Evolutionary conservation across 2,329 filamentous ascomycete species (phyloP).

Genomic region (Colletotrichum cordylinicola): DNA sequence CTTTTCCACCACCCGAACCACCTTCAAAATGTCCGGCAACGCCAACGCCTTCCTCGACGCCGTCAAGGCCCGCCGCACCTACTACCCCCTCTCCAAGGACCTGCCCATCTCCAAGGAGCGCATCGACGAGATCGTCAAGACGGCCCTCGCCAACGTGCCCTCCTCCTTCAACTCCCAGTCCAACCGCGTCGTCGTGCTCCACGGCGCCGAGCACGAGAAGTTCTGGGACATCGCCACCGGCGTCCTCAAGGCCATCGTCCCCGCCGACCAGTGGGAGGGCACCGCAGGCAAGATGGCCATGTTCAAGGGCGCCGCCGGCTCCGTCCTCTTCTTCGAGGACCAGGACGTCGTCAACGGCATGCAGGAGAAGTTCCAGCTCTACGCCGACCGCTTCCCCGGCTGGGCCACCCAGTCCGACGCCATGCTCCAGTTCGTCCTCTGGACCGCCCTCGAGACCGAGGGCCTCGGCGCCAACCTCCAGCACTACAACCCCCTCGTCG

Average conservation of each 20-base stretch:
- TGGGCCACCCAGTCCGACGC: slow-evolving; percentile 81
- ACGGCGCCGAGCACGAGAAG: slow-evolving; percentile 84
- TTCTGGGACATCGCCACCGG: slow-evolving; percentile 80
- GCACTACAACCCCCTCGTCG: slow-evolving; percentile 90
- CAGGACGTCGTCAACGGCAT: slow-evolving; percentile 68
- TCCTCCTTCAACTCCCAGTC: slow-evolving; percentile 90
- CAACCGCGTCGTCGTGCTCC: slow-evolving; percentile 78
- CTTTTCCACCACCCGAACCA: not conserved
- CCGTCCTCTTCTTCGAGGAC: slow-evolving; percentile 90
- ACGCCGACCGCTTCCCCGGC: slow-evolving; percentile 78
- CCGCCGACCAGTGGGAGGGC: slow-evolving; percentile 64
- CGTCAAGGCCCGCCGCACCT: slow-evolving; percentile 71
- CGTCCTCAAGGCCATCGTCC: slow-evolving; percentile 71
- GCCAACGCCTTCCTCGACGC: slow-evolving; percentile 65
- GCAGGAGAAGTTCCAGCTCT: slow-evolving; percentile 73
- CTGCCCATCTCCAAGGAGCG: slow-evolving; percentile 62
- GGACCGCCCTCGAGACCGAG: slow-evolving; percentile 83
- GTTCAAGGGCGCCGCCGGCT: slow-evolving; percentile 78
- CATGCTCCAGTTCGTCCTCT: slow-evolving; percentile 83
- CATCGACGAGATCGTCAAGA: slow-evolving; percentile 69
- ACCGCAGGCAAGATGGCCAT: slow-evolving; percentile 50
- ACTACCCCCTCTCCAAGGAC: slow-evolving; percentile 72
- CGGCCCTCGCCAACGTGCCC: slow-evolving; percentile 73
- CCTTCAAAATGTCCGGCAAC: slow-evolving; percentile 29
- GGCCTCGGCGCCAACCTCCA: slow-evolving; percentile 89